phyloP scores from a whole-genome alignment of 2,329 filamentous ascomycete genomes.

The Talaromyces sp. region DNA sequence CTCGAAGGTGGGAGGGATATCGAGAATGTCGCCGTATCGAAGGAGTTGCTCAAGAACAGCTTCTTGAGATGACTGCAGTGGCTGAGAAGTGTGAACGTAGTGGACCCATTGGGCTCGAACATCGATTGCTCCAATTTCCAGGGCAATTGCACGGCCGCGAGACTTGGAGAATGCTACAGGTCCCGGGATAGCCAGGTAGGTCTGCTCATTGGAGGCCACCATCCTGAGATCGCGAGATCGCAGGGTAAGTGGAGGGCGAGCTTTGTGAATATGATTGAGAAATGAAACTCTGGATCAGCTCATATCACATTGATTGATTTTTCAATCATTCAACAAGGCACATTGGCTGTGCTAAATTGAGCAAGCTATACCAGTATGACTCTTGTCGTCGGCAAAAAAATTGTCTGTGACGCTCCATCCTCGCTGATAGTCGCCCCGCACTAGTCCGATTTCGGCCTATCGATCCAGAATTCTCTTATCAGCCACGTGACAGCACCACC shows the following conservation, averaged over 20 bases:
- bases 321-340: not conserved
- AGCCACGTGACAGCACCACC: conserved; percentile 11
- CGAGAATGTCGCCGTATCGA: conserved; percentile 57
- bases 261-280: not conserved
- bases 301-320: conserved; percentile 6
- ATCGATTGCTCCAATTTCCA: conserved; percentile 41
- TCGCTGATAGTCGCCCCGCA: conserved; percentile 17
- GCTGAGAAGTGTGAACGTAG: conserved; percentile 60
- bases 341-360: conserved; percentile 1
- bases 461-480: conserved; percentile 15
- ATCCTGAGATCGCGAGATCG: conserved; percentile 26
- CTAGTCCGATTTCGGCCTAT: conserved; percentile 18
- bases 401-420: conserved; percentile 10
- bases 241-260: not conserved
- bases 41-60: conserved; percentile 57
- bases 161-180: conserved; percentile 46
- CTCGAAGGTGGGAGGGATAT: conserved; percentile 41
- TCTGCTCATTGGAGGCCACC: conserved; percentile 30
- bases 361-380: conserved; percentile 1
- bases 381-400: conserved; percentile 15
- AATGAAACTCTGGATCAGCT: not conserved
- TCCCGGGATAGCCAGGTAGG: conserved; percentile 38
- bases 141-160: conserved; percentile 42
- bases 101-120: conserved; percentile 53
- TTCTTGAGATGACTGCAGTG: conserved; percentile 47